phyloP scores from a whole-genome alignment of 805 yeast species.

The Kuraishia molischiana region DNA sequence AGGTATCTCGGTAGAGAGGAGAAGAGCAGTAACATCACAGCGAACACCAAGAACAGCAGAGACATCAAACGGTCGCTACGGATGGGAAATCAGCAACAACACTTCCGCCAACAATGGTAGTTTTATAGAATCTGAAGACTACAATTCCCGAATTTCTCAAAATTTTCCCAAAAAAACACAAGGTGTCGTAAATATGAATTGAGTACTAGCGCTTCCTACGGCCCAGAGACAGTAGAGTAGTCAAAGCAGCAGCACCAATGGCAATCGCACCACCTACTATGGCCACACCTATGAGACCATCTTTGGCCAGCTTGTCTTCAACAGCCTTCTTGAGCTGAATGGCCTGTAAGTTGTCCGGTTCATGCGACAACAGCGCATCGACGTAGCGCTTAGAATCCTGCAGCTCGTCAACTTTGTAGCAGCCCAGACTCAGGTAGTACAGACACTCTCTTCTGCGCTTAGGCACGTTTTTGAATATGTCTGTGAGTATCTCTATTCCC shows the following conservation, averaged over 20 bases:
- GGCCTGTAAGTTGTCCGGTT: conserved; percentile 82
- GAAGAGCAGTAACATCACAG: not conserved
- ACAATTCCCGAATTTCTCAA: no score
- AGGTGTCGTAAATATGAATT: no score
- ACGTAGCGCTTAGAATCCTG: conserved; percentile 78
- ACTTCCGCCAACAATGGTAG: not conserved
- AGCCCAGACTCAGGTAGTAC: conserved; percentile 80
- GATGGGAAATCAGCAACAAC: not conserved
- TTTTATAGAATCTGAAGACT: not conserved
- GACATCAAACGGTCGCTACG: not conserved
- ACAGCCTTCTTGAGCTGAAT: conserved; percentile 60
- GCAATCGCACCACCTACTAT: conserved; percentile 82
- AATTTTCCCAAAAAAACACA: no score
- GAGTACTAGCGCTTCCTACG: conserved; percentile 8
- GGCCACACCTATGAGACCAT: conserved; percentile 84
- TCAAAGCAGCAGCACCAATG: conserved; percentile 59
- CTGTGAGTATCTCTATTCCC: conserved; percentile 70
- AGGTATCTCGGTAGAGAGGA: not conserved
- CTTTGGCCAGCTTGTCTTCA: conserved; percentile 76
- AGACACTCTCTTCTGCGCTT: conserved; percentile 81
- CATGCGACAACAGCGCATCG: conserved; percentile 65
- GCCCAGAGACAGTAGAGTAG: conserved; percentile 24
- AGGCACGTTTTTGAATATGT: conserved; percentile 66
- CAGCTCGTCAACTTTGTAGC: conserved; percentile 82
- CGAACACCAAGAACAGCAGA: not conserved